A percentile compares a stretch with the other conserved stretches of the same genome.
phyloP scores from a whole-genome alignment of 2,329 filamentous ascomycete genomes.

The Exophiala phaeomuriformis region DNA sequence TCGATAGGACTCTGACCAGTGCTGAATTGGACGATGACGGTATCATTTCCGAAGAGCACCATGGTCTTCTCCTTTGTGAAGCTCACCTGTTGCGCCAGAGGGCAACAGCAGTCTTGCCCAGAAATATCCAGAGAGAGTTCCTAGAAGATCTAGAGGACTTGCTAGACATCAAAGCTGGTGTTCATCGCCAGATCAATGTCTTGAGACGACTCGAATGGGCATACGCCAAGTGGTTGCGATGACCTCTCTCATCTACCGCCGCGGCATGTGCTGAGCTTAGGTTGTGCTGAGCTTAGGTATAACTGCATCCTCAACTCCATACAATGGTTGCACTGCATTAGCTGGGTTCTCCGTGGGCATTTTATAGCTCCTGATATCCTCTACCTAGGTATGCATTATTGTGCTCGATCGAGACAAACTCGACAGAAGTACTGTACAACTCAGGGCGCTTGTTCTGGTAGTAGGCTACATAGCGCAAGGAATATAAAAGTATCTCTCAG shows the following conservation, averaged over 20 bases:
- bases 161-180: constrained; percentile 67
- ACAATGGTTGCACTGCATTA: background rate
- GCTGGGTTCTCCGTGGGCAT: too few species aligned
- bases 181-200: constrained; percentile 69
- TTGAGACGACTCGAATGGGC: constrained; percentile 83
- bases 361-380: too few species aligned
- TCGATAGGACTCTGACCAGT: constrained; percentile 69
- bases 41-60: constrained; percentile 82
- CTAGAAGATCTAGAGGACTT: constrained; percentile 81
- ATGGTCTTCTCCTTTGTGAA: constrained; percentile 83
- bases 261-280: too few species aligned
- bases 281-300: too few species aligned
- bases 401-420: too few species aligned
- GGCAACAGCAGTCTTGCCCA: constrained; percentile 61
- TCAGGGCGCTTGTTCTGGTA: too few species aligned
- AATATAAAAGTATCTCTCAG: too few species aligned
- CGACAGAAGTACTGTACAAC: too few species aligned
- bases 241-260: background rate
- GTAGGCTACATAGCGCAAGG: too few species aligned
- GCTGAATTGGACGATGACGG: constrained; percentile 64
- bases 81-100: constrained; percentile 72
- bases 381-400: too few species aligned
- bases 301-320: background rate
- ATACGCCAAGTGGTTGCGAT: constrained; percentile 65
- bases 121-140: constrained; percentile 73